Conservation (phyloP, 1,139 yeast species). For the Kazachstania sp. region DNA sequence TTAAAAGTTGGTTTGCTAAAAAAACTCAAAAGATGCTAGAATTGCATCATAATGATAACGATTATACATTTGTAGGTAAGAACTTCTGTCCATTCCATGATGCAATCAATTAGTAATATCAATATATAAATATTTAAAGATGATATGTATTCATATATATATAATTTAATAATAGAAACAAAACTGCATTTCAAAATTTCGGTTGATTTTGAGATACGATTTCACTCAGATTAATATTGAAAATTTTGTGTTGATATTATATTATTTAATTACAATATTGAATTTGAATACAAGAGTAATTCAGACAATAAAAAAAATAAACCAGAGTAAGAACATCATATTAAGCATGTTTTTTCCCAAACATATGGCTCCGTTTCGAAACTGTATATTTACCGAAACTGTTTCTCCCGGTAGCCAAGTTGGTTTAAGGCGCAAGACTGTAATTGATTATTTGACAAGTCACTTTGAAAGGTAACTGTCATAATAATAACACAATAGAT, state of each 20-base stretch:
- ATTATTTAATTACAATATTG: no score
- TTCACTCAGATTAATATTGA: no score
- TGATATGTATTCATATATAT: neutral
- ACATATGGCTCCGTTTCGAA: neutral
- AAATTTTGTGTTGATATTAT: no score
- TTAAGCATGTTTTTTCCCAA: no score
- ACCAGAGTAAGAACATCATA: no score
- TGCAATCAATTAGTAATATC: conserved; percentile 10
- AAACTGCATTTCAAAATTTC: no score
- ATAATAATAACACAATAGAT: neutral
- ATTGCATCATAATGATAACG: neutral
- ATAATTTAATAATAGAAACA: no score
- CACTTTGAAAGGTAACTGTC: no score
- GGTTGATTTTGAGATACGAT: no score
- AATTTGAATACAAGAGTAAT: no score
- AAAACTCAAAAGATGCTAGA: conserved; percentile 44
- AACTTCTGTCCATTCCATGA: conserved; percentile 26
- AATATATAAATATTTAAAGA: no score
- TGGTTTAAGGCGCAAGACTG: conserved; percentile 4
- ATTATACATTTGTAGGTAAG: conserved; percentile 3
- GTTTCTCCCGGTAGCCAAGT: conserved; percentile 2
- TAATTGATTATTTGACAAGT: neutral
- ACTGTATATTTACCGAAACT: neutral
- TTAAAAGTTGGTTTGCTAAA: conserved; percentile 79
- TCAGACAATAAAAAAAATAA: no score